Conservation (phyloP, 2,329 filamentous ascomycete species). For the Domatiomyces globalis region DNA sequence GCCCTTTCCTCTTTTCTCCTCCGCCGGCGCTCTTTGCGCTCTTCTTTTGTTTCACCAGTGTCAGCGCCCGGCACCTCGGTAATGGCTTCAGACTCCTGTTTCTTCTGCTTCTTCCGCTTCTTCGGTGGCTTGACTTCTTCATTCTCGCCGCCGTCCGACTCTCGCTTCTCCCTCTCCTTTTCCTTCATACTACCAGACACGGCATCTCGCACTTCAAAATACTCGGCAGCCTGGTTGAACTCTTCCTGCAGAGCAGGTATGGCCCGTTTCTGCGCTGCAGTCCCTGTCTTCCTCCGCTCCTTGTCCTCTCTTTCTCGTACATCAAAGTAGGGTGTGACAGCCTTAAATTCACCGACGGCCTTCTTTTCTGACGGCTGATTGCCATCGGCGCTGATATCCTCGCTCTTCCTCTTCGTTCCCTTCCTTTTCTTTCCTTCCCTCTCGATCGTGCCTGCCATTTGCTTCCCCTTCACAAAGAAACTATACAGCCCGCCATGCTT, state of each 20-base stretch:
- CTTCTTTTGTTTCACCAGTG: conserved; percentile 14
- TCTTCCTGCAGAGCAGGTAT: not conserved
- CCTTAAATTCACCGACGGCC: not conserved
- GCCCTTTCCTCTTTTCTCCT: conserved; percentile 11
- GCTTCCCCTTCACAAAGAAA: conserved; percentile 70
- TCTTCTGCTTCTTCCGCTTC: conserved; percentile 5
- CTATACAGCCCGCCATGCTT: conserved; percentile 54
- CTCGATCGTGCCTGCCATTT: conserved; percentile 55
- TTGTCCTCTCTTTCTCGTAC: not conserved
- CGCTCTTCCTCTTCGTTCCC: conserved; percentile 14
- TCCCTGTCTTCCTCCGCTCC: not conserved
- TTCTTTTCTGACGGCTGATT: not conserved
- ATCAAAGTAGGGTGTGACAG: not conserved
- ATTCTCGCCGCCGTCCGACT: not conserved
- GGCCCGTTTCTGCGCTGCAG: not conserved
- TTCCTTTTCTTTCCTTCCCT: conserved; percentile 4
- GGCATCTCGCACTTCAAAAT: not conserved
- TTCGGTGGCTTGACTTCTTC: not conserved
- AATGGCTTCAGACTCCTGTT: not conserved
- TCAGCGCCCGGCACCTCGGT: conserved; percentile 11
- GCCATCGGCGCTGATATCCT: conserved; percentile 4
- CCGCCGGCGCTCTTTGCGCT: conserved; percentile 12
- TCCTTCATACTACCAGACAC: not conserved
- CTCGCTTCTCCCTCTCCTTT: not conserved
- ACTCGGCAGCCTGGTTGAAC: not conserved